Evolutionary conservation across 305 asterid genomes (phyloP), one percentile per base, ranked within the genome.

Genomic region (Fraxinus ornus): DNA sequence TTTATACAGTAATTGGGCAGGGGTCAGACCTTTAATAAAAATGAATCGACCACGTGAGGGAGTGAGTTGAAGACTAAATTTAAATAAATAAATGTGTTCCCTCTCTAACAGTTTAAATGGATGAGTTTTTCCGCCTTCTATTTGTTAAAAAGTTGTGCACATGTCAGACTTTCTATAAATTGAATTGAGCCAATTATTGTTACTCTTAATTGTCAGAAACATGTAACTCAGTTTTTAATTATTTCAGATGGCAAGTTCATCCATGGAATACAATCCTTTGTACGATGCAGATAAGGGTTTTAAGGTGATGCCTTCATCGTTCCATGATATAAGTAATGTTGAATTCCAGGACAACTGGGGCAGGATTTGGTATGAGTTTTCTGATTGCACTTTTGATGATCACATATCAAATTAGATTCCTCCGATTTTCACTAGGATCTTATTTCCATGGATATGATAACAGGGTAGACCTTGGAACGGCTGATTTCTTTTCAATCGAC

Each of bases 281-380:
- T 95, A 95, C 64, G 97, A 95, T 83, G 95, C 89, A 3, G 97
- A 94, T 4, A 93, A 90, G 88, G 99, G 97, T 44, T 92, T 66
- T 84, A 87, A 86, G 30, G 99, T 90, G 92, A 91, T 94, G 95
- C 97, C 95, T 71, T 92, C 97, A 2, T 94, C 97, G 8, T 95
- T 95, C 83, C 99, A 95, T 85, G 97, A 95, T 79, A 95, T 93
- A 74, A 83, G 99, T 55, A 91, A 94, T 1, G 92, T 95, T 37
- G 99, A 95, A 86, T 95, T 95, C 88, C 99, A 94, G 85, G 98
- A 95, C 88, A 95, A 94, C 83, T 94, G 97, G 99, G 94, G 93
- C 78, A 86, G 97, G 83, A 91, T 95, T 84, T 95, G 99, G 98
- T 95, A 88, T 36, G 93, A 32, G 47, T 84, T 78, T 70, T 77